These are phyloP conservation scores for Elaeis guineensis DNA, from an alignment of 176 grass and related monocot species.

Conservation along the genomic window DNA sequence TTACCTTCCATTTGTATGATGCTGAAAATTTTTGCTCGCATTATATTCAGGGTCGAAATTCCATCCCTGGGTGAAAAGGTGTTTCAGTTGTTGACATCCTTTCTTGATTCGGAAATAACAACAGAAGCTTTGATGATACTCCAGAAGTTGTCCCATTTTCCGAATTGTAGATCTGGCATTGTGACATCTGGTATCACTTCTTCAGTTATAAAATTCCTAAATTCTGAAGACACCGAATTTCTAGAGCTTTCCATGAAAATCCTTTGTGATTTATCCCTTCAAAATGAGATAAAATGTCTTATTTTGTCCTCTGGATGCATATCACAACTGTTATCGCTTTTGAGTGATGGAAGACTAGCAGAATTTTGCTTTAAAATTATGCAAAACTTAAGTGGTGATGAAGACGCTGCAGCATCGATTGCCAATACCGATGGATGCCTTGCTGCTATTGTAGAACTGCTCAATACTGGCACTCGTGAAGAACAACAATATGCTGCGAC, in stretches of 20 bases:
- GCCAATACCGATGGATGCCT: constrained; percentile 46
- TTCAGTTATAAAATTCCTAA: constrained; percentile 38
- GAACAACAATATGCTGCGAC: constrained; percentile 58
- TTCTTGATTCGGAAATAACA: constrained; percentile 52
- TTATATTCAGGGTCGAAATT: constrained; percentile 36
- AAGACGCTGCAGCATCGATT: constrained; percentile 46
- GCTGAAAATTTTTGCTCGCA: background rate
- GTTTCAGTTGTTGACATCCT: constrained; percentile 40
- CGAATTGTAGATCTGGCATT: constrained; percentile 33
- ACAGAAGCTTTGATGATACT: constrained; percentile 52
- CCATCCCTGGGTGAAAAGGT: constrained; percentile 43
- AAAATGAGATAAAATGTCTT: constrained; percentile 32
- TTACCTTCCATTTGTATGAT: too few species aligned
- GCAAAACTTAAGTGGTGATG: constrained; percentile 44
- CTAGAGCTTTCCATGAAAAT: constrained; percentile 56
- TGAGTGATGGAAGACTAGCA: constrained; percentile 41
- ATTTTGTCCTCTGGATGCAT: constrained; percentile 59
- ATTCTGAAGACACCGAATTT: constrained; percentile 41
- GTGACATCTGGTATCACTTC: constrained; percentile 36
- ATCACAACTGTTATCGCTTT: constrained; percentile 45
- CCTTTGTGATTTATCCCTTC: constrained; percentile 51
- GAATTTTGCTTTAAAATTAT: constrained; percentile 62
- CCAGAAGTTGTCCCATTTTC: constrained; percentile 37
- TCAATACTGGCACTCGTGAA: constrained; percentile 51
- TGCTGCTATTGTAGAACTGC: constrained; percentile 54